phyloP scores from a whole-genome alignment of 2,329 filamentous ascomycete genomes.

The Trichoderma hamatum region DNA sequence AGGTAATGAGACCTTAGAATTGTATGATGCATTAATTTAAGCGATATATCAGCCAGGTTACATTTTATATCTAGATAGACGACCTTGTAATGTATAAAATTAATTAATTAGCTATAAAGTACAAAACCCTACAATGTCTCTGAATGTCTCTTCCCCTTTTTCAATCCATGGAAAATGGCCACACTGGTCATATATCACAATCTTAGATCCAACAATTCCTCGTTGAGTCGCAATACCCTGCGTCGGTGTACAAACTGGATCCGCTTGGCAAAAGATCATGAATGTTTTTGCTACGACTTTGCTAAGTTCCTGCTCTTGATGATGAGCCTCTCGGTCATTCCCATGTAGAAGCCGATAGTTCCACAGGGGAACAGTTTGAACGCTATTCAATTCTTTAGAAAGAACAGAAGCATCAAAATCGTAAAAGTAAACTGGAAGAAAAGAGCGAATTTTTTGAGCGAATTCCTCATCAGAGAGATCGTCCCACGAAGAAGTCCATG shows the following conservation, averaged over 20 bases:
- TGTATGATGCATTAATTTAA: neutral
- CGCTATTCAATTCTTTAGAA: neutral
- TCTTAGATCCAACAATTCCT: neutral
- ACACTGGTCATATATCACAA: constrained; percentile 2
- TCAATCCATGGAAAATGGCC: constrained; percentile 16
- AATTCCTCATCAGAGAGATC: constrained; percentile 3
- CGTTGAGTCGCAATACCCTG: neutral
- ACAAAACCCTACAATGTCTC: neutral
- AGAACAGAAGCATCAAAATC: neutral
- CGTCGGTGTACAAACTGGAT: constrained; percentile 5
- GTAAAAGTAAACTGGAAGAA: constrained; percentile 6
- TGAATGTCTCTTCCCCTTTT: neutral
- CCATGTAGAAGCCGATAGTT: constrained; percentile 4
- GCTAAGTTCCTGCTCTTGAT: neutral
- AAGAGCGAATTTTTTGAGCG: neutral
- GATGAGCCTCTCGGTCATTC: neutral
- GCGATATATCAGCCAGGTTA: neutral
- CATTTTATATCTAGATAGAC: neutral
- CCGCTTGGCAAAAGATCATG: neutral
- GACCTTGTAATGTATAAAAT: neutral
- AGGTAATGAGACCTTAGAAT: neutral
- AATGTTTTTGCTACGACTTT: constrained; percentile 8
- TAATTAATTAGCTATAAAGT: neutral
- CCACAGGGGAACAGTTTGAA: neutral
- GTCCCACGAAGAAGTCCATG: neutral